These are phyloP conservation scores for Moesziomyces globuligerus DNA, from an alignment of 1,284 basidiomycete genomes.

Conservation along the genomic window DNA sequence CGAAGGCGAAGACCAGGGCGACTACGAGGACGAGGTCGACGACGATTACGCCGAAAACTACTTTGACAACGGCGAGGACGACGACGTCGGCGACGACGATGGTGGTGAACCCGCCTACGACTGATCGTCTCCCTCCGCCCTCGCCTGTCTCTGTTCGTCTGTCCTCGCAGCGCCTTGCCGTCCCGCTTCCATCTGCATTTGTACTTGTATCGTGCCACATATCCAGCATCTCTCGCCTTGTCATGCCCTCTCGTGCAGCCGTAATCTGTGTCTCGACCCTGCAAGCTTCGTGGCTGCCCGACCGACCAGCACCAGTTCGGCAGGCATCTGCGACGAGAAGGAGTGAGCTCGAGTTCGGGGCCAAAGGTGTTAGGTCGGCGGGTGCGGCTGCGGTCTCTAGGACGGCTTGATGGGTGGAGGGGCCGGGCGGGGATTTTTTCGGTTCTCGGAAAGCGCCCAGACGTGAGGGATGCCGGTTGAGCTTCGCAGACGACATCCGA, in stretches of 20 bases:
- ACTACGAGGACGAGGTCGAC: conserved; percentile 66
- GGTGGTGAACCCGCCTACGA: conserved; percentile 60
- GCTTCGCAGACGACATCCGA: conserved; percentile 24
- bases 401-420: conserved; percentile 12
- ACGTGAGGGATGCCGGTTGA: no score
- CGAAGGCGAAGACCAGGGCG: conserved; percentile 60
- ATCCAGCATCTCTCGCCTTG: not conserved
- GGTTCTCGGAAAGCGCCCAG: conserved; percentile 16
- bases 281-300: no score
- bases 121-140: conserved; percentile 10
- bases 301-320: no score
- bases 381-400: conserved; percentile 2
- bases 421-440: conserved; percentile 9
- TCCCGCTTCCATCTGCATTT: conserved; percentile 10
- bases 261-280: no score
- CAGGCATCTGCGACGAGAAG: no score
- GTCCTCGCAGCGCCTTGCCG: not conserved
- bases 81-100: conserved; percentile 56
- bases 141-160: no score
- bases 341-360: no score
- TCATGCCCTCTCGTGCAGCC: not conserved
- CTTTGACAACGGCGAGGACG: conserved; percentile 67
- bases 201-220: conserved; percentile 26
- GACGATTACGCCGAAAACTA: conserved; percentile 66
- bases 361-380: not conserved